Percentiles rank a stretch among this genome's conserved stretches.
Conservation (phyloP, 345 rosid species). For the Balakata baccata region DNA sequence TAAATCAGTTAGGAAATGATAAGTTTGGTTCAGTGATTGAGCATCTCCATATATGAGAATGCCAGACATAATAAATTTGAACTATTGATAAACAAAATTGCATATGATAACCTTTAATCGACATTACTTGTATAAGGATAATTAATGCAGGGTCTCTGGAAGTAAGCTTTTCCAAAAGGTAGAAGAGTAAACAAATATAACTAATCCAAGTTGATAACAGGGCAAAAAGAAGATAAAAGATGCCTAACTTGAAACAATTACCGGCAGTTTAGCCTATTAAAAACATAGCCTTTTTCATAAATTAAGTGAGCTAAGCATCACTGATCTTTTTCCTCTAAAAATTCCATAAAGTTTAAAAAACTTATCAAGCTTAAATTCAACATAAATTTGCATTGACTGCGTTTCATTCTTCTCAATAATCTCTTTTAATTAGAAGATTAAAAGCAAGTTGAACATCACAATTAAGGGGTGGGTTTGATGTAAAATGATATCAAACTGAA, state of each 20-base stretch:
- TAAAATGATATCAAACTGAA: background rate
- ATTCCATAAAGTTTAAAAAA: background rate
- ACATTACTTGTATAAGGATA: background rate
- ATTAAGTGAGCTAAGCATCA: background rate
- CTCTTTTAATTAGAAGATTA: background rate
- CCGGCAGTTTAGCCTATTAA: no score
- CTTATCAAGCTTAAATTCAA: background rate
- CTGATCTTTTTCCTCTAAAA: background rate
- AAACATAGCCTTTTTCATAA: background rate
- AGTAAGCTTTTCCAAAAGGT: background rate
- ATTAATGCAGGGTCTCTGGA: background rate
- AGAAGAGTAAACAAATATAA: background rate
- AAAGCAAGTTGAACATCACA: background rate
- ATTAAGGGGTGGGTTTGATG: background rate
- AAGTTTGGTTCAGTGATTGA: background rate
- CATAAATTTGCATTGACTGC: background rate
- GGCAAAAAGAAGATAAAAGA: background rate
- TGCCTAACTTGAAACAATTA: background rate
- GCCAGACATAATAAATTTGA: background rate
- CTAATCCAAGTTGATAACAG: background rate
- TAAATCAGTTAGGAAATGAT: constrained; percentile 3
- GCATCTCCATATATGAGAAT: no score
- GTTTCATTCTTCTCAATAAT: background rate
- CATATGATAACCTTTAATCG: background rate
- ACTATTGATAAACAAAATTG: background rate